Percentiles rank a stretch among this genome's conserved stretches.
phyloP scores from a whole-genome alignment of 768 basidiomycete genomes.

The Rhodotorula graminis region DNA sequence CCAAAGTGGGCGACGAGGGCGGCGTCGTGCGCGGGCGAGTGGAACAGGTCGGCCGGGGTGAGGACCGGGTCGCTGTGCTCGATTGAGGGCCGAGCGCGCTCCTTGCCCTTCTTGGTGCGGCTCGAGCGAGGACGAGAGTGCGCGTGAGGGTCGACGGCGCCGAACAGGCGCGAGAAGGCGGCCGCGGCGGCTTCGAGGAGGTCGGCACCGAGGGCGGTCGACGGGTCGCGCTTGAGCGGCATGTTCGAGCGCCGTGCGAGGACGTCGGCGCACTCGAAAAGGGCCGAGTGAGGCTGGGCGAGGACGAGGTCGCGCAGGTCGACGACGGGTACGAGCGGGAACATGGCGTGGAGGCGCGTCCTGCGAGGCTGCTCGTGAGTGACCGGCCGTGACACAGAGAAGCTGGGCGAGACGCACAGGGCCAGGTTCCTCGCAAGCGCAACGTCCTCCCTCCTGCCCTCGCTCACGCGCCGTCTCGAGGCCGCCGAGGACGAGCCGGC shows the following conservation, averaged over 20 bases:
- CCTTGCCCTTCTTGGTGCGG: neutral
- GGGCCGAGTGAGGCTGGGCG: neutral
- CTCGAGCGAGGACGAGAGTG: neutral
- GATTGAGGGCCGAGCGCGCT: neutral
- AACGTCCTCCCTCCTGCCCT: neutral
- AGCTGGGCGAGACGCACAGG: neutral
- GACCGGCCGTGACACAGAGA: neutral
- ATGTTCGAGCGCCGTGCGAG: neutral
- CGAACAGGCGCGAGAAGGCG: neutral
- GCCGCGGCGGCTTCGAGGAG: neutral
- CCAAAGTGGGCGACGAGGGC: neutral
- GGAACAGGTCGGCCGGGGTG: constrained; percentile 13
- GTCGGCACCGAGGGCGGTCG: neutral
- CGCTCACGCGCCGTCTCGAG: neutral
- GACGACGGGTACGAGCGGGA: constrained; percentile 10
- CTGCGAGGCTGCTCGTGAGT: neutral
- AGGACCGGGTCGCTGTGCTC: neutral
- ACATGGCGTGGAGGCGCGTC: constrained; percentile 15
- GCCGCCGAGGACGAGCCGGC: too few relatives aligned
- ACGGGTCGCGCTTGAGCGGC: neutral
- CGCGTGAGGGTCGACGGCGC: neutral
- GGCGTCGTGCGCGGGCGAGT: neutral
- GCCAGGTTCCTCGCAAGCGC: constrained; percentile 4
- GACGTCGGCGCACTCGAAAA: neutral
- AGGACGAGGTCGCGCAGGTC: constrained; percentile 1